Evolutionary conservation across 352 stramenopile genomes (phyloP).

Genomic region (Pythium oligandrum): DNA sequence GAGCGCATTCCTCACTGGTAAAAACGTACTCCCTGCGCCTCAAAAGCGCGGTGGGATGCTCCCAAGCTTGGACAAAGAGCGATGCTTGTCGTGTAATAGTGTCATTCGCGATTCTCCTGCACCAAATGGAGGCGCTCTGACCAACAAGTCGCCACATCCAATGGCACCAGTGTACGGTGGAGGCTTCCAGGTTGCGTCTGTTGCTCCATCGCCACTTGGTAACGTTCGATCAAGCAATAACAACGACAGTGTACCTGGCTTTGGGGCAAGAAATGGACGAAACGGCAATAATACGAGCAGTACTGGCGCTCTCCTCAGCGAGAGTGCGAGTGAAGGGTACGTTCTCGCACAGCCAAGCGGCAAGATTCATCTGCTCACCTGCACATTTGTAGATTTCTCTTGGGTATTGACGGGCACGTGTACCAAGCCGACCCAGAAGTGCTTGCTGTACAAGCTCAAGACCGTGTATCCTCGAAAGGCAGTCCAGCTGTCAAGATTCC

Average conservation of each 20-base stretch:
- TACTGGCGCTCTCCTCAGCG: conserved; percentile 6
- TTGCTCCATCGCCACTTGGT: conserved; percentile 16
- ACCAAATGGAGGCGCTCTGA: conserved; percentile 4
- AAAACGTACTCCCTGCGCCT: conserved; percentile 26
- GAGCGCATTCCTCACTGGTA: conserved; percentile 69
- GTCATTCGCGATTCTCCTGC: conserved; percentile 39
- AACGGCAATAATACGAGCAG: background rate
- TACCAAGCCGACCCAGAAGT: conserved; percentile 75
- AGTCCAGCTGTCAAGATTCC: conserved; percentile 37
- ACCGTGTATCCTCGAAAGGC: conserved; percentile 35
- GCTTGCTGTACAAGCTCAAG: conserved; percentile 38
- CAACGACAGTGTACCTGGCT: conserved; percentile 12
- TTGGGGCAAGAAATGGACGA: too few relatives aligned
- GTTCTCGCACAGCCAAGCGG: background rate
- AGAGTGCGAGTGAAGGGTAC: conserved; percentile 69
- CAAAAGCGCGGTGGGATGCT: conserved; percentile 53
- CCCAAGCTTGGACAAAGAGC: conserved; percentile 72
- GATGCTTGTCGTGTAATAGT: conserved; percentile 76
- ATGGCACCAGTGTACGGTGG: conserved; percentile 67
- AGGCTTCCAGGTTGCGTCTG: conserved; percentile 51
- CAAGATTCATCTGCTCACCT: background rate
- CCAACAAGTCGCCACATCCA: conserved; percentile 63
- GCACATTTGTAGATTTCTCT: conserved; percentile 41
- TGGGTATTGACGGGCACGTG: conserved; percentile 78
- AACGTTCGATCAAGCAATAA: conserved; percentile 29